Conservation (phyloP, 805 yeast species). For the Citeromyces matritensis region DNA sequence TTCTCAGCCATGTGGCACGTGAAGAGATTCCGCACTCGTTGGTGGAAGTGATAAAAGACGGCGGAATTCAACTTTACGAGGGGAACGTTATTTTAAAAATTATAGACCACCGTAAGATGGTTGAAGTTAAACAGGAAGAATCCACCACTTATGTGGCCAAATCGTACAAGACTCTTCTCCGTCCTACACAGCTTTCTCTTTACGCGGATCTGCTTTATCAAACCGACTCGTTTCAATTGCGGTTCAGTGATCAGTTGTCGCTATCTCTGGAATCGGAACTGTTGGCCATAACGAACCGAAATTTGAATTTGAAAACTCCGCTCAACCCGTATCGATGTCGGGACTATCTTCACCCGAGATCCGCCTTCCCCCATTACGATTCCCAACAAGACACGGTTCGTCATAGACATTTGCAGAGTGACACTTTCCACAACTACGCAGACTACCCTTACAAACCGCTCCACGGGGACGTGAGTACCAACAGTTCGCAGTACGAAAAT, state of each 20-base stretch:
- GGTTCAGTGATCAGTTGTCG: constrained; percentile 68
- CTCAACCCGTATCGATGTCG: constrained; percentile 46
- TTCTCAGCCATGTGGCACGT: constrained; percentile 61
- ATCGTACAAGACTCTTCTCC: constrained; percentile 60
- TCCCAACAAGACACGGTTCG: constrained; percentile 12
- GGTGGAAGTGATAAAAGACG: constrained; percentile 79
- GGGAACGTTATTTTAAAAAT: constrained; percentile 81
- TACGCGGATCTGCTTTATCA: constrained; percentile 79
- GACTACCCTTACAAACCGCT: constrained; percentile 18
- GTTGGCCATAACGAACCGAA: constrained; percentile 61
- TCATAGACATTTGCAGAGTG: constrained; percentile 17
- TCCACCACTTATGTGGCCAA: constrained; percentile 32
- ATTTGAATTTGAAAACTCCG: constrained; percentile 61
- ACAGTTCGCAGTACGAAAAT: constrained; percentile 78
- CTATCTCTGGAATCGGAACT: constrained; percentile 83
- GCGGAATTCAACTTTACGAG: constrained; percentile 72
- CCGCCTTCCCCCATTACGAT: constrained; percentile 24
- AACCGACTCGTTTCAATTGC: constrained; percentile 59
- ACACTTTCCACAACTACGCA: constrained; percentile 5
- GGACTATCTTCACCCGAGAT: constrained; percentile 30
- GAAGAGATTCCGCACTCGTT: constrained; percentile 84
- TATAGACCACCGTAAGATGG: constrained; percentile 61
- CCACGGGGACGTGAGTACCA: constrained; percentile 62
- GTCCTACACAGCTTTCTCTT: constrained; percentile 67
- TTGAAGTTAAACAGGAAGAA: constrained; percentile 5